Evolutionary conservation across 805 yeast genomes (phyloP), one percentile per base, ranked within the genome.

Genomic region (Jamesozyma lodderae): DNA sequence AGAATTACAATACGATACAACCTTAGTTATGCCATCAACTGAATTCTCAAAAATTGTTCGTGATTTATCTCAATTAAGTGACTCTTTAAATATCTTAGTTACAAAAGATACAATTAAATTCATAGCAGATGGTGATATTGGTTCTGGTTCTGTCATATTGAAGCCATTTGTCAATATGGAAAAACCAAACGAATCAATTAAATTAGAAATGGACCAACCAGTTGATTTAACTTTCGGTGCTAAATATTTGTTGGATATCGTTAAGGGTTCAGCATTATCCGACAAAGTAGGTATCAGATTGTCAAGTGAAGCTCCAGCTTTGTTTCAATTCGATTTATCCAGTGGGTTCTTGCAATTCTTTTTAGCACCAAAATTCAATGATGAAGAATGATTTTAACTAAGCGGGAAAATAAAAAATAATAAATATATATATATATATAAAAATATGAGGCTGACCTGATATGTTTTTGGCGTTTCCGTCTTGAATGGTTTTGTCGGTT

Each of bases 281-380:
- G 65, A 73, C 32, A 70, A 79, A 31, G 88, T 90, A 43, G 82
- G 92, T 29, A 72, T 92, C 47, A 83, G 85, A 63, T 73, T 92
- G 56, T 83, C 95, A 15, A 90, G 82, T 55, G 86, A 83, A 59
- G 79, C 92, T 13, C 98, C 98, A 24, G 95, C 96, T 30, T 68
- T 87, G 61, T 86, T 92, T 57, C 96, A 90, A 67, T 92, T 81
- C 68, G 81, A 81, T 64, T 70, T 92, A 58, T 49, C 56, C 24
- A 82, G 90, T 62, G 98, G 98, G 38, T 84, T 85, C 65, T 70
- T 92, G 62, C 81, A 95, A 62, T 92, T 83, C 75, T 92, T 84
- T 75, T 74, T 92, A 62, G 98, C 98, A 52, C 98, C 98, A 43
- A 90, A 92, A 73, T 86, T 92, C 60, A 95, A 83, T 48, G 97